Evolutionary conservation across 2,329 filamentous ascomycete species (phyloP).

Genomic region (Ceratocystis colombiana): DNA sequence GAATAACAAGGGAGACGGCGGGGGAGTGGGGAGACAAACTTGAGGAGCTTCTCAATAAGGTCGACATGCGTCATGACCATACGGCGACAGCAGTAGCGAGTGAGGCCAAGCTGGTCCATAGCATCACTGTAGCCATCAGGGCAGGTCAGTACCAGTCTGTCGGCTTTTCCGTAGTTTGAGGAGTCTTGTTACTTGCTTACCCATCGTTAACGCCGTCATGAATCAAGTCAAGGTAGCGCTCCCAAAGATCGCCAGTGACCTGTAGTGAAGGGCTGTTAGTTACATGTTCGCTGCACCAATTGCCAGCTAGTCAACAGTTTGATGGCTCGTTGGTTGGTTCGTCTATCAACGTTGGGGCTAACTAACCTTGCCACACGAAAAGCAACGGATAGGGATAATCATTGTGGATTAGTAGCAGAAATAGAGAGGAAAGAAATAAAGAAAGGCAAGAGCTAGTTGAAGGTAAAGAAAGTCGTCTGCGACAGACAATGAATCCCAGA

Average conservation of each 20-base stretch:
- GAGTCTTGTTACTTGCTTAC: constrained; percentile 38
- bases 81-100: constrained; percentile 94
- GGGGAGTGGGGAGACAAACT: constrained; percentile 44
- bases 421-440: neutral
- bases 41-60: constrained; percentile 93
- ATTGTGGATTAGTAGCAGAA: constrained; percentile 45
- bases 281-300: neutral
- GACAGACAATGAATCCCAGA: too few relatives aligned
- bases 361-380: constrained; percentile 93
- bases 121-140: constrained; percentile 59
- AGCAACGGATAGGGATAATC: constrained; percentile 98
- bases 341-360: neutral
- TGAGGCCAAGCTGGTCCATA: constrained; percentile 88
- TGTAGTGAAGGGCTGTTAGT: constrained; percentile 37
- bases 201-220: constrained; percentile 67
- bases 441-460: neutral
- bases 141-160: neutral
- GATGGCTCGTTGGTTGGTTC: neutral
- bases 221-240: constrained; percentile 82
- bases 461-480: neutral
- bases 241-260: constrained; percentile 97
- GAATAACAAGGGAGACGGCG: neutral
- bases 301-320: neutral
- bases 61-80: constrained; percentile 99
- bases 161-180: neutral